A percentile compares a stretch with the other conserved stretches of the same genome.
phyloP scores from a whole-genome alignment of 495 filamentous ascomycete species.

The Aspergillus carlsbadensis region DNA sequence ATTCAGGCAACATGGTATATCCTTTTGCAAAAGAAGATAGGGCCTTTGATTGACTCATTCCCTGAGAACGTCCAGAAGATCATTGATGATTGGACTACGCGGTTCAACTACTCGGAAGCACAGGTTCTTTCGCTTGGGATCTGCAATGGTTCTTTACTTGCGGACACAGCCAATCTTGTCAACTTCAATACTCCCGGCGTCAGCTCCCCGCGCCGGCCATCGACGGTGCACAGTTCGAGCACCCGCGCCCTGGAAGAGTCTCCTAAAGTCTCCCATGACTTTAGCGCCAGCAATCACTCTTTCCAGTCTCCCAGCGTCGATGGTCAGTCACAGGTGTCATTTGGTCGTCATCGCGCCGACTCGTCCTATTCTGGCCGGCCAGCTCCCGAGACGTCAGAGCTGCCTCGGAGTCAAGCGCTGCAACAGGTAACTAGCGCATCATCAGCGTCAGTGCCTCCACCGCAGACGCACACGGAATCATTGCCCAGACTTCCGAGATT shows the following conservation, averaged over 20 bases:
- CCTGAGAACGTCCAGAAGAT: slow-evolving; percentile 67
- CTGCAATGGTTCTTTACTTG: slow-evolving; percentile 58
- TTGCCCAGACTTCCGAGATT: slow-evolving; percentile 41
- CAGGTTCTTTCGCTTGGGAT: slow-evolving; percentile 52
- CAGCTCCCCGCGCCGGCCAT: slow-evolving; percentile 44
- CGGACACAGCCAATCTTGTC: slow-evolving; percentile 48
- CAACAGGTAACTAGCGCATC: slow-evolving; percentile 31
- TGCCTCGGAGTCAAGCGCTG: slow-evolving; percentile 28
- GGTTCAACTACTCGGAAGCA: slow-evolving; percentile 60
- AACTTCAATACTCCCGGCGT: slow-evolving; percentile 54
- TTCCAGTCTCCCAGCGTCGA: slow-evolving; percentile 40
- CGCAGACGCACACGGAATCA: slow-evolving; percentile 29
- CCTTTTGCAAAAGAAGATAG: slow-evolving; percentile 77
- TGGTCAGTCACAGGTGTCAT: slow-evolving; percentile 26
- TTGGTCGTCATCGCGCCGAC: slow-evolving; percentile 33
- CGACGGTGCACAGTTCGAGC: slow-evolving; percentile 43
- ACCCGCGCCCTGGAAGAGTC: slow-evolving; percentile 61
- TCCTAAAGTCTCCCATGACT: slow-evolving; percentile 54
- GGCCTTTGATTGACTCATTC: slow-evolving; percentile 66
- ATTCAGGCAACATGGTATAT: slow-evolving; percentile 78
- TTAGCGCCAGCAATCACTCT: slow-evolving; percentile 37
- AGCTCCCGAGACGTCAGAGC: slow-evolving; percentile 19
- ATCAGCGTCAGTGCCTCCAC: slow-evolving; percentile 5
- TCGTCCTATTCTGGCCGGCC: slow-evolving; percentile 32
- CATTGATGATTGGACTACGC: slow-evolving; percentile 65